Evolutionary conservation across 441 rosid species (phyloP).

Genomic region (Eutrema salsugineum): DNA sequence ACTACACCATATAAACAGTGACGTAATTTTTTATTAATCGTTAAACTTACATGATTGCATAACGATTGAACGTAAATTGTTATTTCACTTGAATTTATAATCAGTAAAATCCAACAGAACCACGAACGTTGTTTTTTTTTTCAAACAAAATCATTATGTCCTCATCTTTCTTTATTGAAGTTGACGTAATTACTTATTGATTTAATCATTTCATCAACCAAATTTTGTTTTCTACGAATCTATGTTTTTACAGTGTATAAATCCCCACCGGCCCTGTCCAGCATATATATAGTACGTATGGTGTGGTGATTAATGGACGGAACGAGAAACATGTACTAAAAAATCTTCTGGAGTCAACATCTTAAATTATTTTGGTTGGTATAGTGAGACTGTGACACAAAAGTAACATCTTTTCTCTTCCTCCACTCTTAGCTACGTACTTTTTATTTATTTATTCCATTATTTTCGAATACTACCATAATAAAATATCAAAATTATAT

Average conservation of each 20-base stretch:
- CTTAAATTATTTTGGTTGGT: conserved; percentile 7
- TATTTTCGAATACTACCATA: not conserved
- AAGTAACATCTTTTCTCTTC: conserved; percentile 8
- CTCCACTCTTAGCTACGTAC: conserved; percentile 1
- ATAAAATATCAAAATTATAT: not conserved
- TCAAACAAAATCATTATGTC: not conserved
- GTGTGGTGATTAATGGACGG: conserved; percentile 4
- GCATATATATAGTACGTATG: not conserved
- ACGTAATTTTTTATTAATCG: not conserved
- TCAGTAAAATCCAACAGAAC: not conserved
- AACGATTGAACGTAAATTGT: not conserved
- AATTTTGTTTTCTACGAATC: not conserved
- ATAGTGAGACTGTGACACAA: conserved; percentile 24
- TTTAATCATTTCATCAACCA: not conserved
- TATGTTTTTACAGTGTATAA: not conserved
- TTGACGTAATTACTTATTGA: not conserved
- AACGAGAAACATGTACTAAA: not conserved
- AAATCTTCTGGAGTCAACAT: not conserved
- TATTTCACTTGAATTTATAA: not conserved
- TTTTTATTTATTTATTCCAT: not conserved
- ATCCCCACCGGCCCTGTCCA: not conserved
- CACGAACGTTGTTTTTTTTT: not conserved
- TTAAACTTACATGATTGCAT: not conserved
- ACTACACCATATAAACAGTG: not conserved
- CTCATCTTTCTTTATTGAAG: not conserved